Percentiles rank a stretch among this genome's conserved stretches.
These are phyloP conservation scores for Lactarius akahatsu DNA, from an alignment of 768 basidiomycete genomes.

Conservation along the genomic window DNA sequence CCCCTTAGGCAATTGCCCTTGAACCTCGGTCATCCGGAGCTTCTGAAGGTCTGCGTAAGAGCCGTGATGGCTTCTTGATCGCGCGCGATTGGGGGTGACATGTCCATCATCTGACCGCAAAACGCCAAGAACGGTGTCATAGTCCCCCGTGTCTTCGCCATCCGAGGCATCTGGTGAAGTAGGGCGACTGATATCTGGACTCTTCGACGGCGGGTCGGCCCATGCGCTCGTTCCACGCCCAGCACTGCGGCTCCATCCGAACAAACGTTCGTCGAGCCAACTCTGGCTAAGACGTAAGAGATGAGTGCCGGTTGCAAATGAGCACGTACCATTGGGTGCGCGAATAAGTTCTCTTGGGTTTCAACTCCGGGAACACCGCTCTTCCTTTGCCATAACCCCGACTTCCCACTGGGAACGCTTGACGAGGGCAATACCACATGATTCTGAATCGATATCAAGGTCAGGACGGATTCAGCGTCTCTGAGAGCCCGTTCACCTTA, in stretches of 20 bases:
- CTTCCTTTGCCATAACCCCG: constrained; percentile 74
- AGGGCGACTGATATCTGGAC: constrained; percentile 60
- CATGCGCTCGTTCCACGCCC: constrained; percentile 82
- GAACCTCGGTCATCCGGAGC: constrained; percentile 41
- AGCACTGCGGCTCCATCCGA: constrained; percentile 83
- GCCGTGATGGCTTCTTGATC: constrained; percentile 59
- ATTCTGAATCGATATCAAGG: constrained; percentile 13
- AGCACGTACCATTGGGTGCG: constrained; percentile 78
- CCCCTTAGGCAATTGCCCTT: constrained; percentile 32
- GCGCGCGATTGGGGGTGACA: constrained; percentile 36
- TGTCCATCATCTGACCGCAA: constrained; percentile 53
- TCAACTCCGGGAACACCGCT: constrained; percentile 74
- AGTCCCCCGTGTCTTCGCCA: constrained; percentile 87
- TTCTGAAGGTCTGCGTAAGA: constrained; percentile 84
- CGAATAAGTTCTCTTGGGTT: constrained; percentile 75
- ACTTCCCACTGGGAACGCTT: constrained; percentile 66
- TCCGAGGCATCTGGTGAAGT: constrained; percentile 77
- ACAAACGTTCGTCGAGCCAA: constrained; percentile 90
- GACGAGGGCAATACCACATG: constrained; percentile 80
- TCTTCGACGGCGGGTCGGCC: constrained; percentile 54
- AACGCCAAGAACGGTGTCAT: constrained; percentile 80
- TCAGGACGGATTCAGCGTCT: constrained; percentile 4
- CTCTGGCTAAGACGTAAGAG: constrained; percentile 40
- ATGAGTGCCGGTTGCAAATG: constrained; percentile 1
- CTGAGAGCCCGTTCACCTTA: constrained; percentile 46